Evolutionary conservation across 2,329 filamentous ascomycete species (phyloP), one percentile per base, ranked within the genome.

Genomic region (Aureobasidium leucospermi): DNA sequence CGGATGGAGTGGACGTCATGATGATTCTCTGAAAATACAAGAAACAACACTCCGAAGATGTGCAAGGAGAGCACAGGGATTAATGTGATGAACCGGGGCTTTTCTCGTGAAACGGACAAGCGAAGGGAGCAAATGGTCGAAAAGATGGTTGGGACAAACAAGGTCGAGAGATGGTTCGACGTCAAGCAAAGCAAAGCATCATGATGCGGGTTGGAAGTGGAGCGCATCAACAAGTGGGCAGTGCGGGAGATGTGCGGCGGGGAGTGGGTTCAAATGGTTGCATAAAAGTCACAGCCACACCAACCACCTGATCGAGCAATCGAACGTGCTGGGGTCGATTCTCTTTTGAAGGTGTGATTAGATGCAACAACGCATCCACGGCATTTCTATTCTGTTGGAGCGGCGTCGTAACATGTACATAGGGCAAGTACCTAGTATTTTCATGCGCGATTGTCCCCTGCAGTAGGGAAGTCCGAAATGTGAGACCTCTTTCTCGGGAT

Each of bases 201-300:
- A 31, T 36, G 39, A 41, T 29, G 48, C 34, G 38, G 38, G 49
- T 53, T 53, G 49, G 49, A 53, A 45, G 52, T 45, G 52, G 52
- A 45, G 41, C 19, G 29, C 31, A 56, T 45, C 31, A 41, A 51
- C 16, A 46, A 46, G 16, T 46, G 42, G 23, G 23, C 42, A 29
- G 48, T 29, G 19, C 48, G 48, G 48, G 48, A 39, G 48, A 52
- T 52, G 48, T 39, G 34, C 34, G 48, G 19, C 48, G 36, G 48
- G 48, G 48, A 16, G 36, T 39, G 48, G 23, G 29, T 29, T 31
- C 48, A 16, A 8, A n/a, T 52, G 36, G 51, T 36, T 56, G 41
- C 52, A 56, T 46, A 36, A 48, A 58, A 48, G 28, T 32, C 43
- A 58, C 55, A 58, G 55, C 55, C 55, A 58, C 55, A 58, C 43